Conservation (phyloP, 2,329 filamentous ascomycete genomes). For the Ramularia collo-cygni region DNA sequence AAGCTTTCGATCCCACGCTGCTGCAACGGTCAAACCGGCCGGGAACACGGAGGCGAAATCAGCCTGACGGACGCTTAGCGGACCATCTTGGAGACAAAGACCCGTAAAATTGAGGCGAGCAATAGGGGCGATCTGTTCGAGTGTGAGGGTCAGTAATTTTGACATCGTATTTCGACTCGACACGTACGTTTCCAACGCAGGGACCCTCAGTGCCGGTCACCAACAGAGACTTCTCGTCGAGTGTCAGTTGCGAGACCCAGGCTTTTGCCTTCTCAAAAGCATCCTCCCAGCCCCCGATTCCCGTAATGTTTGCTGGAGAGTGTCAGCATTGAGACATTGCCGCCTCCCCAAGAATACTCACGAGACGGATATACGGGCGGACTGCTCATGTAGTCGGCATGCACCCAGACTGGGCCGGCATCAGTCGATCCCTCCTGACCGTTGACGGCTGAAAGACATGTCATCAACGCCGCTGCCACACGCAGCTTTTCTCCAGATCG, state of each 20-base stretch:
- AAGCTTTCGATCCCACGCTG: conserved; percentile 78
- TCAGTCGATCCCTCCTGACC: conserved; percentile 8
- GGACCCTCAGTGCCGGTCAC: conserved; percentile 25
- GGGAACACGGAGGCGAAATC: conserved; percentile 83
- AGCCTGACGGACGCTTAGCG: conserved; percentile 70
- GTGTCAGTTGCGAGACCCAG: conserved; percentile 30
- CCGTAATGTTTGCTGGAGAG: conserved; percentile 20
- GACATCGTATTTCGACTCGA: conserved; percentile 61
- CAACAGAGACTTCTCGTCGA: conserved; percentile 29
- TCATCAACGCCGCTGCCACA: conserved; percentile 10
- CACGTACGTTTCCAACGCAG: conserved; percentile 28
- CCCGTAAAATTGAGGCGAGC: conserved; percentile 62
- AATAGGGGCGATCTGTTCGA: conserved; percentile 34
- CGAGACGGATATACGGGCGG: conserved; percentile 17
- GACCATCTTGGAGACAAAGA: conserved; percentile 79
- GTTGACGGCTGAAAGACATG: conserved; percentile 11
- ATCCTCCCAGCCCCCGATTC: conserved; percentile 24
- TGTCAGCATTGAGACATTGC: conserved; percentile 1
- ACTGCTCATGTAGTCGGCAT: conserved; percentile 17
- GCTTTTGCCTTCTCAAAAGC: conserved; percentile 26
- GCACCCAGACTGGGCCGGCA: conserved; percentile 15
- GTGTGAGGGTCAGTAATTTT: conserved; percentile 39
- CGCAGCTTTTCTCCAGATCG: conserved; percentile 10
- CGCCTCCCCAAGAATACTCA: not conserved
- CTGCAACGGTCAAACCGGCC: conserved; percentile 78